Conservation (phyloP, 306 rosid genomes). For the Leucaena leucocephala region DNA sequence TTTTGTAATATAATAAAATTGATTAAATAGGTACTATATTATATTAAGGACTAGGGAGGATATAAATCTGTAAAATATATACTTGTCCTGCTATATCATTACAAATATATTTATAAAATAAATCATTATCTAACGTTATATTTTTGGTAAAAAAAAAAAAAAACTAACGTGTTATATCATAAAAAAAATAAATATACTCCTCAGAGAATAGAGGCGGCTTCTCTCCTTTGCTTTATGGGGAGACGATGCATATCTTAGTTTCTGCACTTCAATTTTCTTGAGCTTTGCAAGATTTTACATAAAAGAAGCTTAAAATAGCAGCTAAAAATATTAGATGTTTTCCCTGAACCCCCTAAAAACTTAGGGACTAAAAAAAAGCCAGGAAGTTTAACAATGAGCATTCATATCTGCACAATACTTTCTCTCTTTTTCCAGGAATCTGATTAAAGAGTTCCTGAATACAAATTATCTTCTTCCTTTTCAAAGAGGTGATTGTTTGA, state of each 20-base stretch:
- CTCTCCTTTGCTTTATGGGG: not conserved
- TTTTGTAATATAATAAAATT: too few relatives aligned
- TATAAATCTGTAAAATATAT: too few relatives aligned
- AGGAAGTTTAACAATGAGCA: constrained; percentile 31
- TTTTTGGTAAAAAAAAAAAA: too few relatives aligned
- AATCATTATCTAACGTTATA: too few relatives aligned
- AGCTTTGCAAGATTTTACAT: constrained; percentile 11
- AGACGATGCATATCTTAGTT: constrained; percentile 22
- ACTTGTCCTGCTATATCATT: too few relatives aligned
- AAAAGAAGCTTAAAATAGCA: constrained; percentile 7
- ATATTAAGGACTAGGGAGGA: too few relatives aligned
- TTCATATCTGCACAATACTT: constrained; percentile 1
- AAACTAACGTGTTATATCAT: too few relatives aligned
- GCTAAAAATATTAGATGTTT: constrained; percentile 5
- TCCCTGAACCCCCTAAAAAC: constrained; percentile 18
- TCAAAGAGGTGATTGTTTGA: not conserved
- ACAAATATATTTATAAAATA: too few relatives aligned
- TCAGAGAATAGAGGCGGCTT: too few relatives aligned
- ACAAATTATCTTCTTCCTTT: constrained; percentile 25
- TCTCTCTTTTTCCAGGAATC: too few relatives aligned
- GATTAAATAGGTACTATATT: too few relatives aligned
- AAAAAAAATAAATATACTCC: too few relatives aligned
- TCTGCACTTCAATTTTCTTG: constrained; percentile 32
- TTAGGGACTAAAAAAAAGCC: constrained; percentile 13
- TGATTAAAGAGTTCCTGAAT: not conserved